A percentile compares a stretch with the other conserved stretches of the same genome.
Conservation (phyloP, 2,329 filamentous ascomycete genomes). For the Calcarisporium arbuscula region DNA sequence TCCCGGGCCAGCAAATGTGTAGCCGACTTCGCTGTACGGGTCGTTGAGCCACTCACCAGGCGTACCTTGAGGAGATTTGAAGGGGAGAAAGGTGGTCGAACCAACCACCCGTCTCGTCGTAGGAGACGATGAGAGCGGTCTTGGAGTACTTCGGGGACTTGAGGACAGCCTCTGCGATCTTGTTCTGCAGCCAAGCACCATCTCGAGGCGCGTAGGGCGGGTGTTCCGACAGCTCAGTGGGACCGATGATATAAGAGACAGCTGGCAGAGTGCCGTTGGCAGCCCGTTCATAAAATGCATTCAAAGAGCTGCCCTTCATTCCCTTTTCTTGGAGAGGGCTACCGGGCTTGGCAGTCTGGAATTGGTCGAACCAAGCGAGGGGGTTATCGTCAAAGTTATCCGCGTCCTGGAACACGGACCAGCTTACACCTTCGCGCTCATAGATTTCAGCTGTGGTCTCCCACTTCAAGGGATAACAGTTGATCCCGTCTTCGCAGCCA, state of each 20-base stretch:
- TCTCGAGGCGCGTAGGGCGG: slow-evolving; percentile 46
- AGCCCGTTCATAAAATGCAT: slow-evolving; percentile 43
- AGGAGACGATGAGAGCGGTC: slow-evolving; percentile 40
- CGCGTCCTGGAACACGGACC: slow-evolving; percentile 43
- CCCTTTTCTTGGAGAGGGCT: slow-evolving; percentile 39
- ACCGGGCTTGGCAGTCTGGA: slow-evolving; percentile 34
- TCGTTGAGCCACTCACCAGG: slow-evolving; percentile 46
- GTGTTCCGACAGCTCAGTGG: slow-evolving; percentile 46
- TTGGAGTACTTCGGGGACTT: slow-evolving; percentile 41
- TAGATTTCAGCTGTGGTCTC: slow-evolving; percentile 44
- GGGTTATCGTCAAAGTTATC: slow-evolving; percentile 51
- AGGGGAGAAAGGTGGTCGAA: slow-evolving; percentile 49
- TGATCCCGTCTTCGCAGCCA: slow-evolving; percentile 37
- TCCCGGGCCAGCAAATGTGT: slow-evolving; percentile 24
- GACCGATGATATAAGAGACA: slow-evolving; percentile 45
- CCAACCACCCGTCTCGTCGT: slow-evolving; percentile 45
- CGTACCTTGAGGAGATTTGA: slow-evolving; percentile 40
- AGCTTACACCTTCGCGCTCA: slow-evolving; percentile 39
- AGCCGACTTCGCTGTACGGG: slow-evolving; percentile 31
- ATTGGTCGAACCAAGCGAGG: slow-evolving; percentile 47
- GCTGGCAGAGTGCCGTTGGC: slow-evolving; percentile 44
- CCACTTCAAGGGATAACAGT: slow-evolving; percentile 49
- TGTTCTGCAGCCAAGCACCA: slow-evolving; percentile 47
- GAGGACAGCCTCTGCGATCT: slow-evolving; percentile 44
- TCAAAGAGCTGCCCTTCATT: slow-evolving; percentile 39